Evolutionary conservation across 192 early-diverging fungal genomes (phyloP), one percentile per base, ranked within the genome.

Genomic region (Podila epigama): DNA sequence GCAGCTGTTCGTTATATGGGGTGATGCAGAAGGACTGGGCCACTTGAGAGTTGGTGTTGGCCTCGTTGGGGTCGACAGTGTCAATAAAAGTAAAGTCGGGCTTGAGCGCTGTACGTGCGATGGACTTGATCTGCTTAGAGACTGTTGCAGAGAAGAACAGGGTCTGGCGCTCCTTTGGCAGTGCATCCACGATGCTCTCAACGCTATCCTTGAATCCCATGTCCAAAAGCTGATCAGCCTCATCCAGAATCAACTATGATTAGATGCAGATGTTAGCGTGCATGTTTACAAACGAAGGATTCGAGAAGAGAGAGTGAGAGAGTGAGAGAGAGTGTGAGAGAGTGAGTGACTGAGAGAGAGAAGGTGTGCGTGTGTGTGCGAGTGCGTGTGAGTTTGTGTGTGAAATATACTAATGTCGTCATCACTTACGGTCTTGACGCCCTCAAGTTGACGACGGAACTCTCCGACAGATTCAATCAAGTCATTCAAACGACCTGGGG

Each of bases 81-180:
- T 97, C 71, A 31, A 75, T 75, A 37, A 75, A 75, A 25, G 86
- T 83, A 65, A 93, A 89, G 51, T 86, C 83, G 29, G 85, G 77
- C 20, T 82, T 85, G 4, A 97, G 84, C 25, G 90, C 88, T 10
- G 80, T 79, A 25, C 81, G 66, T 28, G 94, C 92, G 41, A 96
- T 89, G 11, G 84, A 61, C 13, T 79, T 67, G 79, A 98, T 92
- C 58, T 90, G 85, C 8, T 42, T 39, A 7, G 92, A 90, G 12
- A 98, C 82, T 8, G 97, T 99, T 18, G 97, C 97, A 5, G 95
- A 97, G 79, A 97, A 97, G 70, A 99, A 89, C 70, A 95, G 87
- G 2, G 95, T 97, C 75, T 95, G 90, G 48, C 96, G 91, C 11
- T 92, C 63, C 22, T 66, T 69, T 6, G 96, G 93, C 18, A 94